A percentile compares a stretch with the other conserved stretches of the same genome.
Conservation (phyloP, 2,329 filamentous ascomycete genomes). For the Blastomyces emzantsi region DNA sequence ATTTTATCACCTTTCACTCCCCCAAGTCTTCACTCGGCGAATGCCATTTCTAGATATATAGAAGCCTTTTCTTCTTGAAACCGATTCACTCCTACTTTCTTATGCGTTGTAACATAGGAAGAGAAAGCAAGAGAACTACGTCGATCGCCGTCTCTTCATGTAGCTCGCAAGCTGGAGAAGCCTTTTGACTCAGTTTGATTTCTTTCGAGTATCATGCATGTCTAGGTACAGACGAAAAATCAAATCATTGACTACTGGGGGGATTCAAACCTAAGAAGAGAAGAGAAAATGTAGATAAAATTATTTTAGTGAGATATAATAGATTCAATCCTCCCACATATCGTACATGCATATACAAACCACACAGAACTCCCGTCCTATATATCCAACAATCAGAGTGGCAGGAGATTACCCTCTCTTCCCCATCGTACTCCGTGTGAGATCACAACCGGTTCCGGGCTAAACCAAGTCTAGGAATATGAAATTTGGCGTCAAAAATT, state of each 20-base stretch:
- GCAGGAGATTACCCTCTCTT: background rate
- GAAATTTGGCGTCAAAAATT: background rate
- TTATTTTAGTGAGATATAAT: background rate
- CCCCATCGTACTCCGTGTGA: background rate
- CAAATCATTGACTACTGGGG: background rate
- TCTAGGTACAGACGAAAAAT: background rate
- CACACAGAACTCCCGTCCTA: background rate
- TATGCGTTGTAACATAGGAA: background rate
- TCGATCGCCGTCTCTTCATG: background rate
- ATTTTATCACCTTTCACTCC: background rate
- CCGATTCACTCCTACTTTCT: background rate
- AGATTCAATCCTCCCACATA: background rate
- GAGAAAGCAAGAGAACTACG: background rate
- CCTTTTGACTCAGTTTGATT: background rate
- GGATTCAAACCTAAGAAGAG: background rate
- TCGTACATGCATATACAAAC: background rate
- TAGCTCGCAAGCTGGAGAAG: background rate
- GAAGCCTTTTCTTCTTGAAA: background rate
- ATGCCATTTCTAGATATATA: background rate
- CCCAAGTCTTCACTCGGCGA: background rate
- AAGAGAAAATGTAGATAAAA: background rate
- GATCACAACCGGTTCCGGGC: background rate
- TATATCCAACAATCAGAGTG: background rate
- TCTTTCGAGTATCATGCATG: background rate
- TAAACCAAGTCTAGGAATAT: background rate